Percentiles rank a stretch among this genome's conserved stretches.
phyloP scores from a whole-genome alignment of 352 stramenopile genomes.

The Globisporangium radiosum region DNA sequence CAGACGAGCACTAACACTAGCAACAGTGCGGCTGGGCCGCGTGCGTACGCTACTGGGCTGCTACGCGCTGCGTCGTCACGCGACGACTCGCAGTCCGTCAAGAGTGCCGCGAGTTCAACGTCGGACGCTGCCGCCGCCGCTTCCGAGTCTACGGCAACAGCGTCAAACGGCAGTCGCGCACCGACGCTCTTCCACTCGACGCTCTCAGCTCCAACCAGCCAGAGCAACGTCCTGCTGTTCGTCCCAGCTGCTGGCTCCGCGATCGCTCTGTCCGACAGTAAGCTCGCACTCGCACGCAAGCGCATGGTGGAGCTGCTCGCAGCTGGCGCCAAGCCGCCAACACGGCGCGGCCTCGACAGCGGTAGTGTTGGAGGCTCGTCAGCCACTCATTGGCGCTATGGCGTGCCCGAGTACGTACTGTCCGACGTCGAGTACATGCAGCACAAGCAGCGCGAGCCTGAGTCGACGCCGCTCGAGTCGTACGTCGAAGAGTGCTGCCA shows the following conservation, averaged over 20 bases:
- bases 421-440: slow-evolving; percentile 72
- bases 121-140: slow-evolving; percentile 7
- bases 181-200: slow-evolving; percentile 24
- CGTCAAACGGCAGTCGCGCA: slow-evolving; percentile 14
- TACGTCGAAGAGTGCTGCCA: slow-evolving; percentile 71
- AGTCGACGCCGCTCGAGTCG: slow-evolving; percentile 53
- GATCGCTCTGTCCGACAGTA: slow-evolving; percentile 56
- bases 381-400: slow-evolving; percentile 46
- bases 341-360: slow-evolving; percentile 23
- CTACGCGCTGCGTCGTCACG: slow-evolving; percentile 7
- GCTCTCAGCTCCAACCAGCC: slow-evolving; percentile 11
- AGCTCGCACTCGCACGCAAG: slow-evolving; percentile 47
- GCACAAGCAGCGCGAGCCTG: slow-evolving; percentile 44
- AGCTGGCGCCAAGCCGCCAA: slow-evolving; percentile 43
- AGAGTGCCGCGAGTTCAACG: slow-evolving; percentile 20
- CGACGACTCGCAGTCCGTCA: slow-evolving; percentile 19
- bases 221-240: slow-evolving; percentile 66
- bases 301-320: slow-evolving; percentile 49
- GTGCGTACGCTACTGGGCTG: slow-evolving; percentile 22
- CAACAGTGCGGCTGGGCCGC: slow-evolving; percentile 16
- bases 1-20: slow-evolving; percentile 9
- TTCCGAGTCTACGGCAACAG: too few species aligned
- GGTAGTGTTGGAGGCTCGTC: neutral
- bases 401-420: slow-evolving; percentile 59
- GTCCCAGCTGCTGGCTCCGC: slow-evolving; percentile 57